phyloP scores from a whole-genome alignment of 2,329 filamentous ascomycete species.

The Chrysoporthe deuterocubensis region DNA sequence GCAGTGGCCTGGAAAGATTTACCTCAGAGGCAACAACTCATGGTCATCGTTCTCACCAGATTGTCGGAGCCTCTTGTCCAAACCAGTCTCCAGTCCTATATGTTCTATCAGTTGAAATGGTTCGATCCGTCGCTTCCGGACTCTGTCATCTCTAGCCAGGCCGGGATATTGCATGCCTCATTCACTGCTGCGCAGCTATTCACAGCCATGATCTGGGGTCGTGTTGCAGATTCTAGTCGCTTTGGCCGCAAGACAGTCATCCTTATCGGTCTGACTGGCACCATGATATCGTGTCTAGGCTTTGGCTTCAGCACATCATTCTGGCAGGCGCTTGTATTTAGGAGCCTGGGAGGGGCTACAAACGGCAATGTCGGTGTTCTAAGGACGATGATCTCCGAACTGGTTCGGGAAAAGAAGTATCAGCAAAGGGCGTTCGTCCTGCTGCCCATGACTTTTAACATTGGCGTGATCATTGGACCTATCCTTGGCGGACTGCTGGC shows the following conservation, averaged over 20 bases:
- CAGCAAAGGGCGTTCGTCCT: constrained; percentile 48
- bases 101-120: constrained; percentile 87
- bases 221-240: constrained; percentile 64
- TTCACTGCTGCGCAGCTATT: constrained; percentile 84
- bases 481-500: constrained; percentile 53
- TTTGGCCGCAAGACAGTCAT: constrained; percentile 79
- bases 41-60: constrained; percentile 77
- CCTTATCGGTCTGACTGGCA: constrained; percentile 75
- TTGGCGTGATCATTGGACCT: constrained; percentile 63
- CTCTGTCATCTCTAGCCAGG: constrained; percentile 74
- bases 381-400: constrained; percentile 65
- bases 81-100: constrained; percentile 74
- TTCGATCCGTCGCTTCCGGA: constrained; percentile 62
- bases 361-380: constrained; percentile 79
- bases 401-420: constrained; percentile 48
- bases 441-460: constrained; percentile 73
- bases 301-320: constrained; percentile 73
- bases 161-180: constrained; percentile 75
- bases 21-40: constrained; percentile 76
- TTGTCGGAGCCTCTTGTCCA: constrained; percentile 83
- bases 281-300: constrained; percentile 64
- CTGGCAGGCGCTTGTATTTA: constrained; percentile 63
- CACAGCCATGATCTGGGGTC: constrained; percentile 83
- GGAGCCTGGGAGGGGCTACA: constrained; percentile 66
- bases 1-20: constrained; percentile 72